These are phyloP conservation scores for Fusarium graminum DNA, from an alignment of 2,329 filamentous ascomycete species.

Conservation along the genomic window DNA sequence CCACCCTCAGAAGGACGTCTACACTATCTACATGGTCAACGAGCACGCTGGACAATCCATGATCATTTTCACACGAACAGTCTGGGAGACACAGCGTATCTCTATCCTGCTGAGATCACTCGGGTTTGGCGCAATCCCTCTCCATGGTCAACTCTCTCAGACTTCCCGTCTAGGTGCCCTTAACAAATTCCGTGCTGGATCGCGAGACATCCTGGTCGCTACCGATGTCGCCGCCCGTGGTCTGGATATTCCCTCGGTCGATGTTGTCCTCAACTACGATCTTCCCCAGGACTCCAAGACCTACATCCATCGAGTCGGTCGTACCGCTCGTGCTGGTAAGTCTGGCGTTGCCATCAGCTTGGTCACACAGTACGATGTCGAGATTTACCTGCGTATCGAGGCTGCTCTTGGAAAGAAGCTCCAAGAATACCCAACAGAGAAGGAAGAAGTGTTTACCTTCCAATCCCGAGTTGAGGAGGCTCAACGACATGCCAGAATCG, in stretches of 20 bases:
- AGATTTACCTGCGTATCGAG: conserved; percentile 85
- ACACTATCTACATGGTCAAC: conserved; percentile 87
- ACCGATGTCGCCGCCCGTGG: conserved; percentile 95
- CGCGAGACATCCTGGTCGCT: conserved; percentile 88
- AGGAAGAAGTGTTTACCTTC: conserved; percentile 89
- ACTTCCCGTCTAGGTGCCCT: conserved; percentile 87
- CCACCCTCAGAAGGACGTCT: conserved; percentile 88
- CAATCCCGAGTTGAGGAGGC: conserved; percentile 83
- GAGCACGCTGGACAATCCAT: conserved; percentile 87
- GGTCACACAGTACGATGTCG: conserved; percentile 89
- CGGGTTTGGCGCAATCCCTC: conserved; percentile 89
- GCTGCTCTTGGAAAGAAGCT: conserved; percentile 83
- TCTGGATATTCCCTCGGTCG: conserved; percentile 92
- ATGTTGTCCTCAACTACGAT: conserved; percentile 88
- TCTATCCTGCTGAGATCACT: conserved; percentile 85
- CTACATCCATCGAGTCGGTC: conserved; percentile 89
- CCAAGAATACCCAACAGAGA: conserved; percentile 74
- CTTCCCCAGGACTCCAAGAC: conserved; percentile 88
- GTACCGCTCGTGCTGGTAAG: conserved; percentile 88
- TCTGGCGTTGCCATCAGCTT: conserved; percentile 84
- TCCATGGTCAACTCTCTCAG: conserved; percentile 93
- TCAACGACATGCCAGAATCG: conserved; percentile 80
- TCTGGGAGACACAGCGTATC: conserved; percentile 89
- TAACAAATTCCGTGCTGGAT: conserved; percentile 86
- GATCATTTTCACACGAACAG: conserved; percentile 93